Conservation (phyloP, 805 yeast genomes). For the Yueomyces sp. region DNA sequence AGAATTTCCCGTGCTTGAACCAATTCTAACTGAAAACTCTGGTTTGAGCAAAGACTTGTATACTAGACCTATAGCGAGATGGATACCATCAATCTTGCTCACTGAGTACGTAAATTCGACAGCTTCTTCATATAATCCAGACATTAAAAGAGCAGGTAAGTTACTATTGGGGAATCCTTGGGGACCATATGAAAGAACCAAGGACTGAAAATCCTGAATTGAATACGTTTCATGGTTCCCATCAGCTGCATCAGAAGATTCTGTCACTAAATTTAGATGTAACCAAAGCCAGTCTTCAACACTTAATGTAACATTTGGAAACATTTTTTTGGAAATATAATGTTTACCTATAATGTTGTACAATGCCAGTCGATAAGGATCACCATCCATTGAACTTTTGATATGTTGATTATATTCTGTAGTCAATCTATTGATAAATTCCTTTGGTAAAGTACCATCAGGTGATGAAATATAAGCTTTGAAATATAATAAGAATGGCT, state of each 20-base stretch:
- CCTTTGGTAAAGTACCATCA: constrained; percentile 46
- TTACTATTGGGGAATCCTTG: constrained; percentile 59
- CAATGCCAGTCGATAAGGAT: constrained; percentile 82
- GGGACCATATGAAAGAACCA: constrained; percentile 59
- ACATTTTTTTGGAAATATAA: constrained; percentile 48
- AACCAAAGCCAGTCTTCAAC: constrained; percentile 97
- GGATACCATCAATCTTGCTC: constrained; percentile 79
- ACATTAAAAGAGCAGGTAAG: constrained; percentile 56
- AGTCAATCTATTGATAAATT: constrained; percentile 53
- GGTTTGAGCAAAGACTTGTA: neutral
- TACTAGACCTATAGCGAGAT: constrained; percentile 62
- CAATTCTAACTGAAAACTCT: neutral
- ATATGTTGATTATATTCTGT: constrained; percentile 79
- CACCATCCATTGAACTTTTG: constrained; percentile 52
- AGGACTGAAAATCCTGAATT: constrained; percentile 59
- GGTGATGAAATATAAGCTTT: constrained; percentile 49
- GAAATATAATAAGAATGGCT: constrained; percentile 68
- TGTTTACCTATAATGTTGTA: constrained; percentile 91
- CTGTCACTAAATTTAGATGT: constrained; percentile 66
- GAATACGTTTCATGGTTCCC: constrained; percentile 61
- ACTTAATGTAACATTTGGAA: constrained; percentile 61
- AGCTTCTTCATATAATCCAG: constrained; percentile 76
- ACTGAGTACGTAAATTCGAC: constrained; percentile 39
- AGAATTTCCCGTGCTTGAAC: neutral
- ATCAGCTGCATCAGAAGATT: constrained; percentile 33